These are phyloP conservation scores for Debaryomyces robertsiae DNA, from an alignment of 1,139 yeast genomes.

Conservation along the genomic window DNA sequence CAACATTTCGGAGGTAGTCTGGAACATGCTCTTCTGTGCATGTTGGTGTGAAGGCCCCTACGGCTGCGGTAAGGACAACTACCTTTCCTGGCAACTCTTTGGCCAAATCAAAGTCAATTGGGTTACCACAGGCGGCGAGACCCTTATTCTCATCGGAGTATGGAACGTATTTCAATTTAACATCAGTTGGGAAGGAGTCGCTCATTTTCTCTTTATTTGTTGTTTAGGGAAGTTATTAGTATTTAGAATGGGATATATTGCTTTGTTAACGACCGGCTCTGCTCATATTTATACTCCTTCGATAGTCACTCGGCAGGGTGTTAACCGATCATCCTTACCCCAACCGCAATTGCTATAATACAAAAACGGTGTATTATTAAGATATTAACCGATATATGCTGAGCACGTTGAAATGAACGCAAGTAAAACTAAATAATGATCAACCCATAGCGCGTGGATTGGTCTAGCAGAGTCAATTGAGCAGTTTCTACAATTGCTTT, in stretches of 20 bases:
- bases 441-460: too few relatives aligned
- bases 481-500: too few relatives aligned
- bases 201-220: conserved; percentile 2
- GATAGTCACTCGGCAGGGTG: conserved; percentile 7
- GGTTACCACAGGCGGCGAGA: conserved; percentile 56
- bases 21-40: conserved; percentile 86
- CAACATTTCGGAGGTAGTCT: conserved; percentile 56
- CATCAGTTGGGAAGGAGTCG: conserved; percentile 52
- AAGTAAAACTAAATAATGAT: too few relatives aligned
- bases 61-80: conserved; percentile 76
- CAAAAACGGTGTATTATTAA: neutral
- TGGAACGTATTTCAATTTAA: conserved; percentile 60
- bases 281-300: conserved; percentile 1
- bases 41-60: conserved; percentile 92
- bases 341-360: conserved; percentile 7
- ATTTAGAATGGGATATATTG: too few relatives aligned
- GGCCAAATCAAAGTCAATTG: conserved; percentile 52
- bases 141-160: conserved; percentile 45
- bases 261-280: too few relatives aligned
- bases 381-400: neutral
- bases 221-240: neutral
- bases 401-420: neutral
- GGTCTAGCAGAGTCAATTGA: too few relatives aligned
- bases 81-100: conserved; percentile 53
- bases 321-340: conserved; percentile 5